Evolutionary conservation across 352 stramenopile genomes (phyloP), one percentile per base, ranked within the genome.

Genomic region (Pythium rhizo-oryzae): DNA sequence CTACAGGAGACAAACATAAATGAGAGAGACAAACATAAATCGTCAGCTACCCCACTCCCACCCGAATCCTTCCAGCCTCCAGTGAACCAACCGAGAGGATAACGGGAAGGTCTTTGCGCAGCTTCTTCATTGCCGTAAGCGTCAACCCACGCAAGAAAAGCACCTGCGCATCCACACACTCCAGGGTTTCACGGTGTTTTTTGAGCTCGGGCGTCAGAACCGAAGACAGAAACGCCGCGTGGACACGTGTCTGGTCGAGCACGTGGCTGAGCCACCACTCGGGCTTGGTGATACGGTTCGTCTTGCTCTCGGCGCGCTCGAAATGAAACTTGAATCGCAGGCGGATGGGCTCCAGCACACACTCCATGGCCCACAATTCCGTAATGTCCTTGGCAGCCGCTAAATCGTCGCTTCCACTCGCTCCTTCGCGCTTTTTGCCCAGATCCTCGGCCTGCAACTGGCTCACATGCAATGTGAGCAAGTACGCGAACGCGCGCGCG

Each of bases 301-400:
- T 92, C 30, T 79, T 71, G 66, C 85, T 94, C 5, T 87, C 81
- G 1, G 25, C 9, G n/a, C 82, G 76, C 60, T 89, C 82, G 65
- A 94, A 94, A 24, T 94, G 85, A 70, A 83, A 94, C 18, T 77
- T 80, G 57, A 92, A 92, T 23, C 85, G 82, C 63, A 82, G 65
- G 13, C 85, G 54, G 30, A 92, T 41, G 4, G 84, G 75, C 16
- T 91, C 74, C 15, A 92, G 23, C 8, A 94, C 62, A 52, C 75
- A 87, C 24, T 90, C 76, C 39, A 94, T 81, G 7, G 84, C 82
- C 85, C 84, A 94, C 16, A 91, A 59, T 49, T 87, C 71, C 16
- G 35, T 11, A 15, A 41, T 15, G 35, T 56, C 50, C n/a, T 11
- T 4, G 6, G n/a, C 18, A 7, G 55, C 65, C 55, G 35, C 30